Percentiles rank a stretch among this genome's conserved stretches.
These are phyloP conservation scores for Chaetomidium leptoderma DNA, from an alignment of 495 filamentous ascomycete genomes.

Conservation along the genomic window DNA sequence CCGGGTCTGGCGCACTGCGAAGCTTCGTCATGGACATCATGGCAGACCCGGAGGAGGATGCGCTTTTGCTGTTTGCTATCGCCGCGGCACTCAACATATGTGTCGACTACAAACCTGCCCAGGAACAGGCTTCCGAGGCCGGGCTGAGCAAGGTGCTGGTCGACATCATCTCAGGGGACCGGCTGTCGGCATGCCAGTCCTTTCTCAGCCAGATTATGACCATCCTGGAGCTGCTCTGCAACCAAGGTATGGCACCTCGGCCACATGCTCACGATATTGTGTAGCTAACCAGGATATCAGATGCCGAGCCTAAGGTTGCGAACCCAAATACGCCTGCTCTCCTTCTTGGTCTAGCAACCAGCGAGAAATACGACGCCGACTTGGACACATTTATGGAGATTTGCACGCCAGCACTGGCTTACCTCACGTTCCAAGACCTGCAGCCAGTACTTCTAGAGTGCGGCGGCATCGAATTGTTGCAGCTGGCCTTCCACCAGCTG, in stretches of 20 bases:
- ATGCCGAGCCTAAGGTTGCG: conserved; percentile 34
- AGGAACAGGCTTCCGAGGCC: conserved; percentile 46
- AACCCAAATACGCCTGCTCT: conserved; percentile 32
- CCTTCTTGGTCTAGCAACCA: conserved; percentile 34
- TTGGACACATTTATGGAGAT: conserved; percentile 37
- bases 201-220: conserved; percentile 43
- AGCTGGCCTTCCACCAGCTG: conserved; percentile 32
- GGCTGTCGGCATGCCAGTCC: conserved; percentile 25
- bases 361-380: conserved; percentile 21
- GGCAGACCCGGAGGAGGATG: conserved; percentile 46
- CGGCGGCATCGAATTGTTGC: conserved; percentile 29
- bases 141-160: conserved; percentile 40
- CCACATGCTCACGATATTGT: no score
- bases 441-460: conserved; percentile 42
- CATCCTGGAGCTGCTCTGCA: conserved; percentile 47
- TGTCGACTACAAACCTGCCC: conserved; percentile 63
- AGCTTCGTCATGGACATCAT: conserved; percentile 52
- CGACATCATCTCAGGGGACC: conserved; percentile 35
- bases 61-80: conserved; percentile 53
- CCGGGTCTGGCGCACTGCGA: conserved; percentile 54
- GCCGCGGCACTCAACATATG: conserved; percentile 71
- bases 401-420: conserved; percentile 36
- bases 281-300: conserved; percentile 19
- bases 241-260: conserved; percentile 39
- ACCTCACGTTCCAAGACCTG: conserved; percentile 41